Conservation (phyloP, 2,329 filamentous ascomycete genomes). For the Sporothrix pseudoabietina region DNA sequence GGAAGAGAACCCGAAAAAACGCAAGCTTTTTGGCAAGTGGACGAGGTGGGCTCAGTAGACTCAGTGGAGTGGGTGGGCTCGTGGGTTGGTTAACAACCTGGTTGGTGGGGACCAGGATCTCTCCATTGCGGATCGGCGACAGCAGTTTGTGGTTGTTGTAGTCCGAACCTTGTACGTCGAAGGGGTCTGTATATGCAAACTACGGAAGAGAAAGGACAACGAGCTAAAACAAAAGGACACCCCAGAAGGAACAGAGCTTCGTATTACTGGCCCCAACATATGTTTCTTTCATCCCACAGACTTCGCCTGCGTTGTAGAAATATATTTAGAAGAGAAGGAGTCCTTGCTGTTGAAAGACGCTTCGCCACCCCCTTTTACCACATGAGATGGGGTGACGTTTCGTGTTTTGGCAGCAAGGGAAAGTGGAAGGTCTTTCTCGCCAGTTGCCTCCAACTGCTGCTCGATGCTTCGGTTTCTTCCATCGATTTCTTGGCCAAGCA, state of each 20-base stretch:
- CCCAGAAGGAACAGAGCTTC: not conserved
- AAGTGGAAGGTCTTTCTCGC: not conserved
- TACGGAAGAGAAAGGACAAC: not conserved
- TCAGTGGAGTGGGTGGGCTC: not conserved
- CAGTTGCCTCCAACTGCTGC: not conserved
- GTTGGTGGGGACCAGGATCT: not conserved
- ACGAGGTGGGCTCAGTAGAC: not conserved
- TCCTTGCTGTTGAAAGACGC: not conserved
- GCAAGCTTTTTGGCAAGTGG: not conserved
- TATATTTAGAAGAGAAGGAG: not conserved
- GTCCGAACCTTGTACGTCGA: too few species aligned
- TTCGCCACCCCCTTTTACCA: constrained; percentile 10
- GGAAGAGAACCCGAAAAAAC: not conserved
- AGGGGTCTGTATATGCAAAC: not conserved
- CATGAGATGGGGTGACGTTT: not conserved
- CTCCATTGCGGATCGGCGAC: not conserved
- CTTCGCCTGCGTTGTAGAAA: not conserved
- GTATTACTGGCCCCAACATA: too few species aligned
- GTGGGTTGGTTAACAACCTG: not conserved
- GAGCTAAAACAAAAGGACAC: not conserved
- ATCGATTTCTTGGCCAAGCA: not conserved
- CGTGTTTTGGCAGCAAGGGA: not conserved
- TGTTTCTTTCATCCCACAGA: not conserved
- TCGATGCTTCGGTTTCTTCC: not conserved
- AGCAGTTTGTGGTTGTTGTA: not conserved